Conservation (phyloP, 257 asterid genomes). For the Nicotiana tabacum region DNA sequence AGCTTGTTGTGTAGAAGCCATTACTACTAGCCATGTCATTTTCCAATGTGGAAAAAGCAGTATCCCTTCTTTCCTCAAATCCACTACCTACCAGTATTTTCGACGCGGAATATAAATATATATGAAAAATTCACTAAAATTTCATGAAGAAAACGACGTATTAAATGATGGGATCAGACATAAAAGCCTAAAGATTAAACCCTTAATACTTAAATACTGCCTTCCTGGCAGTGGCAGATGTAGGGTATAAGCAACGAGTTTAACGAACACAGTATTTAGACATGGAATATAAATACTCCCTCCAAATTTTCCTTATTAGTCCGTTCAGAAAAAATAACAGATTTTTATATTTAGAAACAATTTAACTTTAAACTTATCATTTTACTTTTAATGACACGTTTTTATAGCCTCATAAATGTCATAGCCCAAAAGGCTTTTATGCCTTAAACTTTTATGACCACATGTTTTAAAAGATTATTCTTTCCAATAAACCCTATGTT, state of each 20-base stretch:
- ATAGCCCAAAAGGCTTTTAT: too few species aligned
- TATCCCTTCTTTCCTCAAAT: constrained; percentile 77
- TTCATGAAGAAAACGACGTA: background rate
- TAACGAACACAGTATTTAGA: background rate
- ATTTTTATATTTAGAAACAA: too few species aligned
- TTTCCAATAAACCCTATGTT: too few species aligned
- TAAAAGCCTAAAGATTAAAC: background rate
- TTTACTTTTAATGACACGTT: too few species aligned
- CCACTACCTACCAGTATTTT: constrained; percentile 46
- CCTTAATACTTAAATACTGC: background rate
- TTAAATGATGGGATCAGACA: background rate
- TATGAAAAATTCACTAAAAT: background rate
- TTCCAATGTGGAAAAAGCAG: constrained; percentile 61
- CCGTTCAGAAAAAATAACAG: too few species aligned
- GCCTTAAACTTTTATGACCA: rapidly evolving
- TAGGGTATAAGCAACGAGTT: background rate
- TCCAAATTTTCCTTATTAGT: too few species aligned
- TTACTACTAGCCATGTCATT: constrained; percentile 52
- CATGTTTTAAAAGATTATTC: too few species aligned
- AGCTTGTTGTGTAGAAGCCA: constrained; percentile 64
- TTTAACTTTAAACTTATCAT: too few species aligned
- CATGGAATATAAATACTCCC: too few species aligned
- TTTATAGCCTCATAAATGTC: too few species aligned
- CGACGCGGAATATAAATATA: background rate
- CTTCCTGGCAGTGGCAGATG: background rate